Base-by-base conservation (phyloP, 305 asterid species). In the Vinca major region DNA sequence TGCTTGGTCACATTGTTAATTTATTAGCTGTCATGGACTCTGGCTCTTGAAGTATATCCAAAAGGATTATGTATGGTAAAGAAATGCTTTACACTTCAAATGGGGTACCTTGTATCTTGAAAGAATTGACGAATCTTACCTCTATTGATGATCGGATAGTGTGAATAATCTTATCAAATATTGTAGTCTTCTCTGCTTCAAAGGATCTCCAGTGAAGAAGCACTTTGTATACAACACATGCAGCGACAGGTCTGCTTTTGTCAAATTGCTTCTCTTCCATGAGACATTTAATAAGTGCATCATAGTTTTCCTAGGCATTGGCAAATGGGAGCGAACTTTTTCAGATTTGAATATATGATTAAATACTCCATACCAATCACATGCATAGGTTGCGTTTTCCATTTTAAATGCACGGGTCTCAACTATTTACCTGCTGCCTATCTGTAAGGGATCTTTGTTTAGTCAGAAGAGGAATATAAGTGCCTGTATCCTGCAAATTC, bases 151-250 rank as follows among this genome's bases (percentile, higher is more conserved):
- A 78, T 79, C 91, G 93, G 84, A 91, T 86, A 65, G 92, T 84
- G 66, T 92, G 96, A 78, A 89, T 84, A 71, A 92, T 88, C 84
- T 87, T 89, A 69, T 92, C 96, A 67, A 92, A 92, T 76, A 92
- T 86, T 62, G 68, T 81, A 41, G 96, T 89, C 81, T 88, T 92
- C 48, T 92, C 96, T 74, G 96, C 98, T 81, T 92, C 96, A 48
- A 92, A 90, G 66, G 95, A 85, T 83, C 98, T 89, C 96, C 98
- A 92, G 67, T 92, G 96, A 74, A 92, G 71, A 78, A 92, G 93
- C 58, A 88, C 75, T 81, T 87, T 86, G 84, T 84, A 89, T 33
- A 90, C 86, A 26, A 86, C 74, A 78, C 94, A 89, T 72, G 98
- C 95, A 81, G 96, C 91, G 69, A 85, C 81, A 40, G 98, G 94